These are phyloP conservation scores for Ciborinia camelliae DNA, from an alignment of 2,329 filamentous ascomycete genomes.

Conservation along the genomic window DNA sequence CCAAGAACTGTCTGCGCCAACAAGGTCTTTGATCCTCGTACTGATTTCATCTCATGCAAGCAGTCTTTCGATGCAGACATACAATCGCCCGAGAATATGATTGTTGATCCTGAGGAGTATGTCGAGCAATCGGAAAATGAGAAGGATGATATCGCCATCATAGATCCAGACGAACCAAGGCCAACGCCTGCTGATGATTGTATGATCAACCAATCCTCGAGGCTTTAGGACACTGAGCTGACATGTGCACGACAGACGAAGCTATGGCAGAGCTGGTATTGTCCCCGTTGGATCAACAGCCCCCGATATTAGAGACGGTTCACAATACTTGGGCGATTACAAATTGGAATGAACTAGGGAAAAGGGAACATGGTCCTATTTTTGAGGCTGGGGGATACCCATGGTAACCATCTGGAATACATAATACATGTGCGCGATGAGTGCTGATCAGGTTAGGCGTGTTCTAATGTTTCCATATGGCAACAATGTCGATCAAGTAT, in stretches of 20 bases:
- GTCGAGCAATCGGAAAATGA: constrained; percentile 36
- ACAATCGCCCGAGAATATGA: constrained; percentile 37
- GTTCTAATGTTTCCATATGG: constrained; percentile 93
- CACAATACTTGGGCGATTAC: constrained; percentile 84
- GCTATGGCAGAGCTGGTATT: constrained; percentile 82
- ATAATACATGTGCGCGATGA: constrained; percentile 11
- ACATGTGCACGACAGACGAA: constrained; percentile 54
- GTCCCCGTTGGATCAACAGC: constrained; percentile 67
- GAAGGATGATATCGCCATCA: constrained; percentile 42
- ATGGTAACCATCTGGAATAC: constrained; percentile 57
- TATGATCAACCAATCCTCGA: constrained; percentile 28
- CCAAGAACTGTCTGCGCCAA: constrained; percentile 2
- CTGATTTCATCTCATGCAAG: background rate
- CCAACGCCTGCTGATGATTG: constrained; percentile 39
- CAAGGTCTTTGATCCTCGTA: background rate
- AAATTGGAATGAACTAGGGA: constrained; percentile 71
- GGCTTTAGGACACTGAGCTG: constrained; percentile 21
- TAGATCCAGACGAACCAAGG: constrained; percentile 38
- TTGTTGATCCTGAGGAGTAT: constrained; percentile 35
- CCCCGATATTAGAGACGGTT: constrained; percentile 73
- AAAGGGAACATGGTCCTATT: constrained; percentile 81
- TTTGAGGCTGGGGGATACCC: constrained; percentile 85
- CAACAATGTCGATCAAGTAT: constrained; percentile 90
- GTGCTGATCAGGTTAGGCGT: constrained; percentile 56
- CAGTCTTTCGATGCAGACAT: constrained; percentile 33